A percentile compares a stretch with the other conserved stretches of the same genome.
phyloP scores from a whole-genome alignment of 257 asterid genomes.

The Nicotiana tabacum region DNA sequence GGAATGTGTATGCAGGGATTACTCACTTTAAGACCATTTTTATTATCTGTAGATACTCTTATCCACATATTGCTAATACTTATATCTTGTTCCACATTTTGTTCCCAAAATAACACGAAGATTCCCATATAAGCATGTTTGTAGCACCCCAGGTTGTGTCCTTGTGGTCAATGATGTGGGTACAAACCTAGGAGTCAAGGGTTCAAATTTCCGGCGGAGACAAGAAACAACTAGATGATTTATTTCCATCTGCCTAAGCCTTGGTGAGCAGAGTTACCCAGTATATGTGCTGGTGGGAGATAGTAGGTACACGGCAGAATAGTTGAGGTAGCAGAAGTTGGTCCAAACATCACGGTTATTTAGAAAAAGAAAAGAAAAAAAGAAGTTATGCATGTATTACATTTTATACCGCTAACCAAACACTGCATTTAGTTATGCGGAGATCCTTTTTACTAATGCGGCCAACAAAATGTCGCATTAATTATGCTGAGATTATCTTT shows the following conservation, averaged over 20 bases:
- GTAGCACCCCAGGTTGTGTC: neutral
- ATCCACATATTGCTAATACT: neutral
- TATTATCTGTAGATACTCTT: neutral
- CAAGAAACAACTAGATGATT: neutral
- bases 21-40: neutral
- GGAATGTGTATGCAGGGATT: neutral
- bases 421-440: neutral
- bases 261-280: neutral
- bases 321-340: neutral
- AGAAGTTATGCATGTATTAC: neutral
- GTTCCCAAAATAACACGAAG: neutral
- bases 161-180: neutral
- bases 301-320: neutral
- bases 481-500: neutral
- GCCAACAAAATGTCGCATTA: neutral
- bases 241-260: neutral
- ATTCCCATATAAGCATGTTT: neutral
- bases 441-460: slow-evolving; percentile 4
- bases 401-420: neutral
- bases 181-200: neutral
- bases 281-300: neutral
- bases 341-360: neutral
- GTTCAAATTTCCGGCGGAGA: neutral
- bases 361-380: neutral
- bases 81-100: neutral